Base-by-base conservation (phyloP, 352 stramenopile species). In the Phytophthora sp. region DNA sequence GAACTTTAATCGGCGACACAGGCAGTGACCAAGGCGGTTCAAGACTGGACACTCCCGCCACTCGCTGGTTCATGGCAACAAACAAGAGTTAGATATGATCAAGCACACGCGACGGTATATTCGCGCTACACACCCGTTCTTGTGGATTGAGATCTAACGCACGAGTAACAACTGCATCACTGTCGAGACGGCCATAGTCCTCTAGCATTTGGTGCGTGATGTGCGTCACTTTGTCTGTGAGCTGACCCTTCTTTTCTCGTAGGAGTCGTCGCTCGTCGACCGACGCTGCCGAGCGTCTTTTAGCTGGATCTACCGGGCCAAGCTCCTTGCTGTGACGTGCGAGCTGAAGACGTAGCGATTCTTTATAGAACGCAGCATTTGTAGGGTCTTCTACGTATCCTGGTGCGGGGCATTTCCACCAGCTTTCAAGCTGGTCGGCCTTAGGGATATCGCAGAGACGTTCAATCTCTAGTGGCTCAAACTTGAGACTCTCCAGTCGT, bases 381-480 rank as follows among this genome's bases (percentile, higher is more conserved):
- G 36, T 3, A n/a, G 83, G 77, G 16, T 89, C 76, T 3, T 79
- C 76, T 1, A 92, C 77, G 51, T 94, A 92, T 5, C 80, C 85
- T 6, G 46, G 57, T 2, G 70, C 49, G 21, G 75, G 65, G 12
- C 65, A 59, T 23, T 70, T 87, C 85, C 85, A 93, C 85, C 85
- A 93, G 36, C 73, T 58, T 7, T 52, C 21, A 7, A 90, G 67
- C 23, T 85, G 57, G 3, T 71, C 41, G 0, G 68, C 62, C 29
- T 81, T 86, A 20, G 83, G 83, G 31, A 87, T 86, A 33, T 89
- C 79, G 7, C 42, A 33, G 7, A 88, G 58, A 1, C 80, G 62
- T 65, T 80, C 70, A 55, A 89, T 76, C 52, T 89, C 79, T 2
- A 54, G 63, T 13, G 79, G 78, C 31, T 90, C 74, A 58, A 89